Evolutionary conservation across 1,284 basidiomycete genomes (phyloP), one percentile per base, ranked within the genome.

Genomic region (Naganishia sp.): DNA sequence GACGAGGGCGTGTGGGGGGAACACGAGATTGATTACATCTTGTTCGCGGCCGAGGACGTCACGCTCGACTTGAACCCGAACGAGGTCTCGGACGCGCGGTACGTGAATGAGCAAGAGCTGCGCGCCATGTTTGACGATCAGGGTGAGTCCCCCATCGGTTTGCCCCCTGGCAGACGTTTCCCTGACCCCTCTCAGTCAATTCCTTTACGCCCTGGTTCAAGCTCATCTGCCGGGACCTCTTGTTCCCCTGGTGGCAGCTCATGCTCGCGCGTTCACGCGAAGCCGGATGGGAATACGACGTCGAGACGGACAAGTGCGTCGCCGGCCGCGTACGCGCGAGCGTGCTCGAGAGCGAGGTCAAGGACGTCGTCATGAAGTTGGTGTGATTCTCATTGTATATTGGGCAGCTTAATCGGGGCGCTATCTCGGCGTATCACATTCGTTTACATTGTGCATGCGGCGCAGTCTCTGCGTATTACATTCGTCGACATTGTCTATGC

Each of bases 201-300:
- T 85, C 86, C 0, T 99, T 99, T 80, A 99, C 96, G 3, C 96
- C 96, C 0, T 99, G 96, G 96, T 99, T 99, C 87, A 93, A 94
- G 78, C 86, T 99, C 47, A 99, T 99, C 74, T 94, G 93, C 1
- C 87, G 94, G 9, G 92, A 96, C 76, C 97, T 97, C 80, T 84
- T 99, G 58, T 98, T 95, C 78, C 92, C 92, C 17, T 99, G 96
- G 96, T 99, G 96, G 96, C 90, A 94, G 74, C 88, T 90, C 72
- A 86, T 99, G 64, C 75, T 91, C 60, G 82, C 81, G 42, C 85
- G 88, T 54, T 73, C 73, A 21, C 83, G 84, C 65, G 83, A 92
- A 25, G 74, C 81, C 11, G 90, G 90, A 1, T 86, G 87, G 77
- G 87, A 82, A 70, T 83, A 92, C 9, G 83, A 77, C 13, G 87